Percentiles rank a stretch among this genome's conserved stretches.
These are phyloP conservation scores for Quercus alba DNA, from an alignment of 306 rosid species.

Conservation along the genomic window DNA sequence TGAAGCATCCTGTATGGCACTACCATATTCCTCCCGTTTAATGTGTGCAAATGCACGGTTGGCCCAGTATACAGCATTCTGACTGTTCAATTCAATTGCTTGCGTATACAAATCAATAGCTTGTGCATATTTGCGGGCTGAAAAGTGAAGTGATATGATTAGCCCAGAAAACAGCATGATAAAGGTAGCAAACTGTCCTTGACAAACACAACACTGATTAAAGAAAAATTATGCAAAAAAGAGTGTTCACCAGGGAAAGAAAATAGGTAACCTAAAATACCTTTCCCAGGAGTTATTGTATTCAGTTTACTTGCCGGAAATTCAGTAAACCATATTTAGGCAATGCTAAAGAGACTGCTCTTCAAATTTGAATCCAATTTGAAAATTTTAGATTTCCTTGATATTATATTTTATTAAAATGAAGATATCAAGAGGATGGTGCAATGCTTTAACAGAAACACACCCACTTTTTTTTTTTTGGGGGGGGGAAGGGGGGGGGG, in stretches of 20 bases:
- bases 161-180: constrained; percentile 19
- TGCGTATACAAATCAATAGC: constrained; percentile 84
- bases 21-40: constrained; percentile 92
- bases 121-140: constrained; percentile 85
- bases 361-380: constrained; percentile 1
- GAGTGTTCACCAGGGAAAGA: neutral
- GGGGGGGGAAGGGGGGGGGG: no score
- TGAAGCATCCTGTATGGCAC: constrained; percentile 94
- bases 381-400: constrained; percentile 1
- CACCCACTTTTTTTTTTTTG: neutral
- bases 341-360: neutral
- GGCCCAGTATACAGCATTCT: constrained; percentile 87
- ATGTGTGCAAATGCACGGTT: constrained; percentile 96
- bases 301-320: constrained; percentile 4
- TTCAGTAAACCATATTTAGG: neutral
- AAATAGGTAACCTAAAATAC: neutral
- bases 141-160: constrained; percentile 32
- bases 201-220: constrained; percentile 13
- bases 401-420: constrained; percentile 1
- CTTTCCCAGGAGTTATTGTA: neutral
- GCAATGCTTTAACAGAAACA: neutral
- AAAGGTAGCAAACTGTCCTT: constrained; percentile 1
- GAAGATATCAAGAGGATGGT: constrained; percentile 11
- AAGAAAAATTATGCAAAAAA: neutral
- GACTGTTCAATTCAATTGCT: constrained; percentile 72